Base-by-base conservation (phyloP, 768 basidiomycete species). In the Dioszegia crocea region DNA sequence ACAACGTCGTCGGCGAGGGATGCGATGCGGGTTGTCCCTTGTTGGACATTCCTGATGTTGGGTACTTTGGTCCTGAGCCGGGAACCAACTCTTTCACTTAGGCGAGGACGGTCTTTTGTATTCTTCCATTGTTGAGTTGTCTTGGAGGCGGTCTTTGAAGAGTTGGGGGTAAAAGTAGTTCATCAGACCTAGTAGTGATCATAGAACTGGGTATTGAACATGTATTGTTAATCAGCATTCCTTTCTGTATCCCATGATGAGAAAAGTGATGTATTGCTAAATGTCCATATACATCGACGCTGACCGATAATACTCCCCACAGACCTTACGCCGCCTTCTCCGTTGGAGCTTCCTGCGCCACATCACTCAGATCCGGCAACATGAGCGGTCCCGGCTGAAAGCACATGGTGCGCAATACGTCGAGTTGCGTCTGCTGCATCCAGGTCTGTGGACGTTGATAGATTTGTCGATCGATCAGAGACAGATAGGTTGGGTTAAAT, bases 371-470 rank as follows among this genome's bases (percentile, higher is more conserved):
- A 46, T 73, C 71, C 2, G 69, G 65, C 61, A 63, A 39, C 31
- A 51, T 30, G 16, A 73, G 44, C 41, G 68, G 68, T 17, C 71
- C 71, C 23, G 71, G 71, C 38, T 63, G 60, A 48, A 63, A 73
- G 44, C 68, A 70, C 12, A 64, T 39, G 4, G 66, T 70, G 5
- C 68, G 55, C 68, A 73, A 60, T 4, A 70, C 41, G 54, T 73
- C 71, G 23, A 68, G 49, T 36, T 70, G 68, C 6, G 58, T 68
- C 23, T 68, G 60, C 9, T 54, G 40, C 38, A 69, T 58, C 63
- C 61, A 67, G n/a, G 51, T 54, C 71, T 73, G 40, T 43, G 40
- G 40, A 33, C 30, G 10, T n/a, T n/a, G 5, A 38, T 27, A 39
- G 21, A 58, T 43, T 31, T 31, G 47, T 10, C 36, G 24, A 24